These are phyloP conservation scores for Fusarium clavum DNA, from an alignment of 2,329 filamentous ascomycete species.

Conservation along the genomic window DNA sequence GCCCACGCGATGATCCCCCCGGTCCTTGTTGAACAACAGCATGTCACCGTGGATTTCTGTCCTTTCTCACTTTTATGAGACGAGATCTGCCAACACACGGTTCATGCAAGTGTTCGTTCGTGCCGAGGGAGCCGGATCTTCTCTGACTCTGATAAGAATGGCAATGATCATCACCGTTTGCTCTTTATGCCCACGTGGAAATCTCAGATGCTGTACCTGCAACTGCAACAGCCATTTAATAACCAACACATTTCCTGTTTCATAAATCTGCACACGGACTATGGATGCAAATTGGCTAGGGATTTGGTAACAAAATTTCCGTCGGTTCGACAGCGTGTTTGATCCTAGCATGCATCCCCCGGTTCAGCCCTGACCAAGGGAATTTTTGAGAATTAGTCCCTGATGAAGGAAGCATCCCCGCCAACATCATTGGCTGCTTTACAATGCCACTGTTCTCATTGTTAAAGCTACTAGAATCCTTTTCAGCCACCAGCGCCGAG, in stretches of 20 bases:
- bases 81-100: background rate
- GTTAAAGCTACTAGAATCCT: background rate
- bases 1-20: background rate
- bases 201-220: too few species aligned
- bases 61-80: background rate
- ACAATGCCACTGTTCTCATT: background rate
- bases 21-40: background rate
- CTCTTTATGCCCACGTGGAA: background rate
- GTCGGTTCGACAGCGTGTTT: slow-evolving; percentile 6
- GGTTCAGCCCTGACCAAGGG: background rate
- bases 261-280: background rate
- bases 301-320: background rate
- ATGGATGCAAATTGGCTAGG: background rate
- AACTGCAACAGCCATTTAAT: background rate
- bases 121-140: background rate
- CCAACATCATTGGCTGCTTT: background rate
- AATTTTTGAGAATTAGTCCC: background rate
- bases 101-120: background rate
- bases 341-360: slow-evolving; percentile 6
- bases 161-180: background rate
- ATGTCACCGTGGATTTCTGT: background rate
- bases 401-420: background rate
- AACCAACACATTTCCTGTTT: slow-evolving; percentile 6
- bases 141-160: background rate
- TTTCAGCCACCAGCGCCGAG: background rate